Base-by-base conservation (phyloP, 768 basidiomycete species). In the Psilocybe cubensis region DNA sequence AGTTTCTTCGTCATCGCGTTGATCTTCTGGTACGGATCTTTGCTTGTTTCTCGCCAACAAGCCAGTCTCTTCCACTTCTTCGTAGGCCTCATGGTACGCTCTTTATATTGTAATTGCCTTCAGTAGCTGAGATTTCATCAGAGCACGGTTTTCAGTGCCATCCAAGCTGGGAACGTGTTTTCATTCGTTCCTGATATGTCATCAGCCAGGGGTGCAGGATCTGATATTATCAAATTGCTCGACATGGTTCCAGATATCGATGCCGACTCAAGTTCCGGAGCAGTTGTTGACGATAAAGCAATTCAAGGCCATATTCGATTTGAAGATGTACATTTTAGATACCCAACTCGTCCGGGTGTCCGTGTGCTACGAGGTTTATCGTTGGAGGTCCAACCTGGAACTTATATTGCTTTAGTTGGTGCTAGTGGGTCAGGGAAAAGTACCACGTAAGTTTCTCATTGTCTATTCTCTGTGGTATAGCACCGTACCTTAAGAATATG, bases 101-200 rank as follows among this genome's bases (percentile, higher is more conserved):
- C 58, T 20, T 42, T 24, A 18, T 31, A 3, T 43, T 43, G 14
- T 46, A 51, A 65, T 20, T 25, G 38, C 17, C 28, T 12, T 5
- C 35, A 42, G 33, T 54, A 3, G 41, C 41, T 56, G 43, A 59
- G 57, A 41, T 8, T 52, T 33, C 31, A 56, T 0, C 63, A 92
- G 91, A 82, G 81, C 62, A 84, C 87, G 7, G 84, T 83, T 3
- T 93, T 93, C 67, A 84, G 89, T 41, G 82, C 92, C 9, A 91
- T 94, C 48, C 92, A 96, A 75, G 94, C 93, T 40, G 92, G 92
- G 51, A 92, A 89, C 60, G 82, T 90, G 31, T 92, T 92, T 71
- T 78, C 83, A 4, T 91, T 92, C 65, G 94, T 96, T 1, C 94
- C 95, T 29, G 94, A 96, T 68, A 79, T 93, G 51, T 92, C 91